Conservation (phyloP, 805 yeast genomes). For the Scheffersomyces stipitis region DNA sequence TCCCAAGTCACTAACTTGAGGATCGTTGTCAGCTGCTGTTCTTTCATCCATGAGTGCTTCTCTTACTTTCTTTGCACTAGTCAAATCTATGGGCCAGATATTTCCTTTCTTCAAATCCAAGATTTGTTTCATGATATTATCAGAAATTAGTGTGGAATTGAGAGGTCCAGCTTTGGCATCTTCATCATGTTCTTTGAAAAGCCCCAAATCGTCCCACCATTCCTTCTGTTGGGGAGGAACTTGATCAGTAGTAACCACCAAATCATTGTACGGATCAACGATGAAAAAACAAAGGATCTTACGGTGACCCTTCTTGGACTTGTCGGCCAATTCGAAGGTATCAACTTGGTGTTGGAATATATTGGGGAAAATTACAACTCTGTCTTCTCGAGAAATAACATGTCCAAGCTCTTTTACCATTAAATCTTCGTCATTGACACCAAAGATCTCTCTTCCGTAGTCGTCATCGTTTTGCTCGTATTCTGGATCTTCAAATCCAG, state of each 20-base stretch:
- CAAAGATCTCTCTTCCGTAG: slow-evolving; percentile 25
- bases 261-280: slow-evolving; percentile 34
- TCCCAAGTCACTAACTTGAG: too few species aligned
- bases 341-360: slow-evolving; percentile 39
- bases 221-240: slow-evolving; percentile 40
- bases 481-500: slow-evolving; percentile 26
- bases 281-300: slow-evolving; percentile 41
- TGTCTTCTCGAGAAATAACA: slow-evolving; percentile 22
- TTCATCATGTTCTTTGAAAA: not conserved
- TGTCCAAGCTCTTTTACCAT: slow-evolving; percentile 25
- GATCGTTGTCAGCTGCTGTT: too few species aligned
- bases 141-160: slow-evolving; percentile 5
- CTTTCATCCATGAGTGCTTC: slow-evolving; percentile 35
- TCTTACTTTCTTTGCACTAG: slow-evolving; percentile 26
- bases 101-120: slow-evolving; percentile 1
- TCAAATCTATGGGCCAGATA: slow-evolving; percentile 18
- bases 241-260: slow-evolving; percentile 24
- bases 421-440: slow-evolving; percentile 27
- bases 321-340: slow-evolving; percentile 35
- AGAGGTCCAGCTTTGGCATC: too few species aligned
- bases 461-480: slow-evolving; percentile 35
- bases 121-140: slow-evolving; percentile 5
- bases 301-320: slow-evolving; percentile 35
- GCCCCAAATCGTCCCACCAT: slow-evolving; percentile 28
- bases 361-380: slow-evolving; percentile 40